Conservation (phyloP, 2,329 filamentous ascomycete species). For the Arthrobotrys sphaeroides region DNA sequence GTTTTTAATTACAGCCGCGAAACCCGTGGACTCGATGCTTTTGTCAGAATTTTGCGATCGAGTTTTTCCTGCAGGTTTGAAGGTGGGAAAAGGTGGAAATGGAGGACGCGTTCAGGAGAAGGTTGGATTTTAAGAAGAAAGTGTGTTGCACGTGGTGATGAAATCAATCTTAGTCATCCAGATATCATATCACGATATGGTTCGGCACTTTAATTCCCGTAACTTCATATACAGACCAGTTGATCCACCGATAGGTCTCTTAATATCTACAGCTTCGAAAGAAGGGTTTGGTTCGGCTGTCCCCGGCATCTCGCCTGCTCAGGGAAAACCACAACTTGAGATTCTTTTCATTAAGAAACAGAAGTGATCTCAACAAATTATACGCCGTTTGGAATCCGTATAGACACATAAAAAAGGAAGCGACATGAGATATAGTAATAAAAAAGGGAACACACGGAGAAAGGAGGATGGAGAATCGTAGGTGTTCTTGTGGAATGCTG, state of each 20-base stretch:
- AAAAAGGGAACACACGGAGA: constrained; percentile 36
- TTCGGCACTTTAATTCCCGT: too few species aligned
- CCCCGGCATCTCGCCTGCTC: constrained; percentile 38
- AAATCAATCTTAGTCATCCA: constrained; percentile 40
- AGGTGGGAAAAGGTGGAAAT: neutral
- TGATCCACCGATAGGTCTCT: too few species aligned
- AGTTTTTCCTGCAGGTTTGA: constrained; percentile 5
- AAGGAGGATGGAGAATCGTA: constrained; percentile 14
- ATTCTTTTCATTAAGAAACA: constrained; percentile 50
- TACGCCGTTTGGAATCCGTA: constrained; percentile 54
- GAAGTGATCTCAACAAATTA: constrained; percentile 51
- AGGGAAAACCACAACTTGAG: constrained; percentile 34
- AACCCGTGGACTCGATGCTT: neutral
- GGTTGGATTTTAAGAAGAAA: constrained; percentile 32
- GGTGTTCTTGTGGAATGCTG: constrained; percentile 12
- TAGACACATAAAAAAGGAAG: constrained; percentile 52
- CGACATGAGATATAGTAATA: constrained; percentile 51
- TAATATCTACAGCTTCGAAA: neutral
- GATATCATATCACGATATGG: neutral
- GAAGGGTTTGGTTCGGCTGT: constrained; percentile 18
- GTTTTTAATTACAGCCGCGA: neutral
- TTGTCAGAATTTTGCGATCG: neutral
- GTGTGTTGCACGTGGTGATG: constrained; percentile 41
- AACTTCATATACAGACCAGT: too few species aligned
- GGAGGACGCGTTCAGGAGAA: constrained; percentile 53